A percentile compares a stretch with the other conserved stretches of the same genome.
These are phyloP conservation scores for Lactarius hatsudake DNA, from an alignment of 768 basidiomycete species.

Conservation along the genomic window DNA sequence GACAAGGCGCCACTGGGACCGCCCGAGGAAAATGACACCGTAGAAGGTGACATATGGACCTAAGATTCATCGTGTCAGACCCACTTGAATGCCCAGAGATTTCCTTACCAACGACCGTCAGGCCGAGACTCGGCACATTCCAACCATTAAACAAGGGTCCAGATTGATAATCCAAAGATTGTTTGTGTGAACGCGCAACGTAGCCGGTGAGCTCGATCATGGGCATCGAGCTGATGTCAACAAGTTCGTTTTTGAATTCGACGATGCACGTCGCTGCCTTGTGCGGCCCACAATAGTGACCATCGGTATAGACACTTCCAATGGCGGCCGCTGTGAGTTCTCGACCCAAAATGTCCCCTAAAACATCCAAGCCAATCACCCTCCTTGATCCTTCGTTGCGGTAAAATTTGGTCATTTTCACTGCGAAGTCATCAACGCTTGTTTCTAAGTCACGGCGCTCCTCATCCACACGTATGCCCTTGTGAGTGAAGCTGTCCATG, in stretches of 20 bases:
- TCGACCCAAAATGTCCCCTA: no score
- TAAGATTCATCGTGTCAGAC: not conserved
- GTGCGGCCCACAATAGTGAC: not conserved
- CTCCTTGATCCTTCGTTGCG: no score
- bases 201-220: not conserved
- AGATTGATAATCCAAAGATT: not conserved
- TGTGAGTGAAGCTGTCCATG: not conserved
- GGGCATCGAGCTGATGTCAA: not conserved
- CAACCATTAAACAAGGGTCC: not conserved
- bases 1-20: not conserved
- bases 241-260: not conserved
- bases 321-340: no score
- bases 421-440: no score
- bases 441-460: no score
- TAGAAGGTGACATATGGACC: slow-evolving; percentile 1
- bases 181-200: not conserved
- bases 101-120: not conserved
- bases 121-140: slow-evolving; percentile 7
- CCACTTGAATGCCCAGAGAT: not conserved
- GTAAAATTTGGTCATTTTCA: no score
- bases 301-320: no score
- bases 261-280: not conserved
- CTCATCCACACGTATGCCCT: no score
- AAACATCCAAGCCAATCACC: no score
- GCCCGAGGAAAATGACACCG: not conserved